Evolutionary conservation across 371 early-diverging fungal species (phyloP).

Genomic region (Mortierella sp.): DNA sequence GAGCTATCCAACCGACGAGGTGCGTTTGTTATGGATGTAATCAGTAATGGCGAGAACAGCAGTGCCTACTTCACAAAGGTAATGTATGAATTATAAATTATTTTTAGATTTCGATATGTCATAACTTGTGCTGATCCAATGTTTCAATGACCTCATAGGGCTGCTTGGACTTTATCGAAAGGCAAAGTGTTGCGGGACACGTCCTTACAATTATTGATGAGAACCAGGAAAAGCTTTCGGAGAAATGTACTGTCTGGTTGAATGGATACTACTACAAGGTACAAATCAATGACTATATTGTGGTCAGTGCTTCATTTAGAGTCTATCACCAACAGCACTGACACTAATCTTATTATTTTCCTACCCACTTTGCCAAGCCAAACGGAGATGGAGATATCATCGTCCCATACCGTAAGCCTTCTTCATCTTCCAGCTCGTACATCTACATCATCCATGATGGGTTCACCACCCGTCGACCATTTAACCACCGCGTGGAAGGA

Average conservation of each 20-base stretch:
- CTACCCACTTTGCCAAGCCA: slow-evolving; percentile 40
- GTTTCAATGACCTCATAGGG: slow-evolving; percentile 50
- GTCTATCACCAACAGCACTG: not conserved
- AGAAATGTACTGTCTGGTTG: slow-evolving; percentile 59
- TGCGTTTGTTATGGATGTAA: slow-evolving; percentile 56
- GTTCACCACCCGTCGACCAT: slow-evolving; percentile 57
- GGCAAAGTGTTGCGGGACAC: slow-evolving; percentile 66
- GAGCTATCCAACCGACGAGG: slow-evolving; percentile 41
- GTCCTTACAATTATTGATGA: slow-evolving; percentile 64
- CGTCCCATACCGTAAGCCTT: slow-evolving; percentile 59
- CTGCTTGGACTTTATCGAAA: slow-evolving; percentile 60
- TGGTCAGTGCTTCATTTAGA: not conserved
- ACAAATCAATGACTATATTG: not conserved
- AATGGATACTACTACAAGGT: slow-evolving; percentile 62
- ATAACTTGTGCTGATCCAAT: no score
- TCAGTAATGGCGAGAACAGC: slow-evolving; percentile 52
- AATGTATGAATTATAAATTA: not conserved
- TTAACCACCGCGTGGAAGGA: slow-evolving; percentile 55
- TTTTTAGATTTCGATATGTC: no score
- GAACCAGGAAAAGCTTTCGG: slow-evolving; percentile 36
- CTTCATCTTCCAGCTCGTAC: slow-evolving; percentile 5
- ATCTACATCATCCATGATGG: slow-evolving; percentile 59
- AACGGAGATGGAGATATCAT: slow-evolving; percentile 59
- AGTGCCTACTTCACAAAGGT: slow-evolving; percentile 52
- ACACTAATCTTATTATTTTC: not conserved